Evolutionary conservation across 208 protist genomes (phyloP).

Genomic region (Crithidia mellificae): DNA sequence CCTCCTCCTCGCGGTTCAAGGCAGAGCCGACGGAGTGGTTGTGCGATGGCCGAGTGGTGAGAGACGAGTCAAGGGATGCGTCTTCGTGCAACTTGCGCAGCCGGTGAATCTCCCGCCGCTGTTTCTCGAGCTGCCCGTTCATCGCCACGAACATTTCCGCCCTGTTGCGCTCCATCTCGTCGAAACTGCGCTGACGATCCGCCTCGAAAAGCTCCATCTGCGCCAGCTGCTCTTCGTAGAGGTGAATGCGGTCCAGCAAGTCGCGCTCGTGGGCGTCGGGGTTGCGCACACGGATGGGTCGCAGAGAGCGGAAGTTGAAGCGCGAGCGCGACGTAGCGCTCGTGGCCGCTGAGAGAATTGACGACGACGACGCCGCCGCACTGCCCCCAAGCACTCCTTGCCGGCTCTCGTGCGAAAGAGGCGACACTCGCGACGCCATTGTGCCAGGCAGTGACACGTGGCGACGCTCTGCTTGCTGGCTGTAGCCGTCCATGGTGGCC

Average conservation of each 20-base stretch:
- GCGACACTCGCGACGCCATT: conserved; percentile 16
- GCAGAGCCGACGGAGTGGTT: conserved; percentile 19
- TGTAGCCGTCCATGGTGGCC: not conserved
- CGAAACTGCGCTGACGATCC: conserved; percentile 65
- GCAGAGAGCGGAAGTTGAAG: conserved; percentile 44
- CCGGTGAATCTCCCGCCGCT: conserved; percentile 59
- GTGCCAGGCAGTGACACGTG: not conserved
- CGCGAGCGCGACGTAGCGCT: conserved; percentile 10
- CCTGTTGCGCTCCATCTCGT: conserved; percentile 73
- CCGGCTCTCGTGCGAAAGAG: conserved; percentile 19
- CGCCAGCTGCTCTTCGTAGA: conserved; percentile 55
- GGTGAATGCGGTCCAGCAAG: conserved; percentile 55
- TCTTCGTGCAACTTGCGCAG: conserved; percentile 40
- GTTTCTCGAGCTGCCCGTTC: conserved; percentile 68
- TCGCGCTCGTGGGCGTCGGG: conserved; percentile 64
- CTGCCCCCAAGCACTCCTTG: not conserved
- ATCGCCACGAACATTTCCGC: conserved; percentile 80
- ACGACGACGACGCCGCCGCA: not conserved
- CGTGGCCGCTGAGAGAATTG: not conserved
- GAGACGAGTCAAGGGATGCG: conserved; percentile 28
- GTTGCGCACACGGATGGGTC: conserved; percentile 57
- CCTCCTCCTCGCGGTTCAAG: conserved; percentile 27
- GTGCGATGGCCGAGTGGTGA: conserved; percentile 26
- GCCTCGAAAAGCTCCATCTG: conserved; percentile 61
- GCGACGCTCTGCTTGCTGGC: conserved; percentile 9